A percentile compares a stretch with the other conserved stretches of the same genome.
Evolutionary conservation across 2,329 filamentous ascomycete species (phyloP).

Genomic region (Chalaropsis thielavioides): DNA sequence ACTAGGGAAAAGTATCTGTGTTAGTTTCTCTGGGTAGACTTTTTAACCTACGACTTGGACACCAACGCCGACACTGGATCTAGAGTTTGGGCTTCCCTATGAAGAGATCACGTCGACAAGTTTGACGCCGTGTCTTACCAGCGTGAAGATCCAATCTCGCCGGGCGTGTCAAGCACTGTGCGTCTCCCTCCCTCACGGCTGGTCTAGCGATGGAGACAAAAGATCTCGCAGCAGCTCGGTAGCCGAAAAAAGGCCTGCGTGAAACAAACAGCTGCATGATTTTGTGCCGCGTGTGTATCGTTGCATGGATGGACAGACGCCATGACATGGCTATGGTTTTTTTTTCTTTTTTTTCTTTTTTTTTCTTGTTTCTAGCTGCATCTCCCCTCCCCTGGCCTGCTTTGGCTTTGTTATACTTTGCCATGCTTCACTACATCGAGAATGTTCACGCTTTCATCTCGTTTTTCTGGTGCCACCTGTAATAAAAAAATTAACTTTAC

Average conservation of each 20-base stretch:
- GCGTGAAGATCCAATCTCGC: neutral
- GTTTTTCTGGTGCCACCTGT: neutral
- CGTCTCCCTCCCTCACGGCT: neutral
- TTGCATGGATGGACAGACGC: neutral
- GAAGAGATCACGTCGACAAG: neutral
- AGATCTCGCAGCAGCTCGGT: neutral
- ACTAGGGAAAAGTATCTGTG: neutral
- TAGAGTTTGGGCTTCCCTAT: neutral
- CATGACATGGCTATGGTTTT: neutral
- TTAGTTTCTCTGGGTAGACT: neutral
- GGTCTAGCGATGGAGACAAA: neutral
- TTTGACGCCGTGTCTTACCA: too few relatives aligned
- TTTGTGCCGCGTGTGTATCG: neutral
- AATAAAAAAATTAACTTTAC: neutral
- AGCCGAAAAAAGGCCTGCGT: neutral
- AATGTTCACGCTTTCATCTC: neutral
- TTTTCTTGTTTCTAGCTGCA: neutral
- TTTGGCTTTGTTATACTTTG: neutral
- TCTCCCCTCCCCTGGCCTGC: neutral
- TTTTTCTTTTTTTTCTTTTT: neutral
- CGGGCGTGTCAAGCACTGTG: neutral
- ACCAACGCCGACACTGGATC: neutral
- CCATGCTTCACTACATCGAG: neutral
- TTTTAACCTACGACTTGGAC: neutral
- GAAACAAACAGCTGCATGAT: neutral